Conservation (phyloP, 352 stramenopile genomes). For the Globisporangium alternatum region DNA sequence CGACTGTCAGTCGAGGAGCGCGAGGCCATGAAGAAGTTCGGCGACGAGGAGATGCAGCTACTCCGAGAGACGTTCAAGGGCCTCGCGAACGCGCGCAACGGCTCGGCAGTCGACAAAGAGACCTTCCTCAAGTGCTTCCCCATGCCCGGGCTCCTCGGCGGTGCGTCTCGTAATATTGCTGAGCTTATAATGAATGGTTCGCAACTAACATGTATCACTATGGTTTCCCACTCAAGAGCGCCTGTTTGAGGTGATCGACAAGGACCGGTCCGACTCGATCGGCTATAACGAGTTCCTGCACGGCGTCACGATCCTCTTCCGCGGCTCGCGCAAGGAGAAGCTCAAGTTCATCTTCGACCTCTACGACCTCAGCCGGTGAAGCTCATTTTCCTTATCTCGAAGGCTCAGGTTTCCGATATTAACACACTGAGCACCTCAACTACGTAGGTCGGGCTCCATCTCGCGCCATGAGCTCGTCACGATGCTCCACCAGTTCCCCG, state of each 20-base stretch:
- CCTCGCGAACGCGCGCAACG: conserved; percentile 57
- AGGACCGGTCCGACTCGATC: conserved; percentile 83
- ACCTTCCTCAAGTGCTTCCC: conserved; percentile 94
- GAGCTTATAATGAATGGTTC: not conserved
- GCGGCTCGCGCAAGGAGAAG: conserved; percentile 87
- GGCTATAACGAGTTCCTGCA: conserved; percentile 92
- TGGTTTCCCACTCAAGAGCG: conserved; percentile 39
- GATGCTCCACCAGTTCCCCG: conserved; percentile 84
- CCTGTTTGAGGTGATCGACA: conserved; percentile 92
- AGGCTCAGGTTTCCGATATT: not conserved
- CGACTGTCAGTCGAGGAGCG: conserved; percentile 51
- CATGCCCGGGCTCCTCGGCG: conserved; percentile 85
- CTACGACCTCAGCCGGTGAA: conserved; percentile 87
- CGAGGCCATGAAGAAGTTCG: conserved; percentile 74
- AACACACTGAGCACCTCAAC: conserved; percentile 11
- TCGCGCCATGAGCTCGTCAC: conserved; percentile 81
- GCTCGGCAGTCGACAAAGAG: conserved; percentile 86
- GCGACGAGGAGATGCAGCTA: conserved; percentile 72
- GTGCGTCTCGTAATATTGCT: conserved; percentile 21
- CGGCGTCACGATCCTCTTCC: conserved; percentile 82
- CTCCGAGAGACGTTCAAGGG: conserved; percentile 81
- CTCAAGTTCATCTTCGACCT: conserved; percentile 93
- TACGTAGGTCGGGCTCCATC: conserved; percentile 72
- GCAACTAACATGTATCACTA: not conserved
- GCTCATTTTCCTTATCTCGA: not conserved